A percentile compares a stretch with the other conserved stretches of the same genome.
These are phyloP conservation scores for Lipomyces oligophaga DNA, from an alignment of 805 yeast genomes.

Conservation along the genomic window DNA sequence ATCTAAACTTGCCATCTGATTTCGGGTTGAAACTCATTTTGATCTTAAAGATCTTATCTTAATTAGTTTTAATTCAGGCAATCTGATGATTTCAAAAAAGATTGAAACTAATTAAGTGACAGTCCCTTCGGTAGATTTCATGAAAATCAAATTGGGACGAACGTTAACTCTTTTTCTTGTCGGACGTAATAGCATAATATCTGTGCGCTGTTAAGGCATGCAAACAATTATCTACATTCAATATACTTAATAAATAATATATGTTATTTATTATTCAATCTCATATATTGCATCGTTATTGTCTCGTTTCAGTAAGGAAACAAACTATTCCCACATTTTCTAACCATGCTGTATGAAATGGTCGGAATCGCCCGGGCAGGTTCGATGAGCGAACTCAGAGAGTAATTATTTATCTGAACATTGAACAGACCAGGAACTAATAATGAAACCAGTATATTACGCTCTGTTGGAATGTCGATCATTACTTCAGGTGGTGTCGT, in stretches of 20 bases:
- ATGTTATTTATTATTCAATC: too few relatives aligned
- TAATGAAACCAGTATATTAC: slow-evolving; percentile 38
- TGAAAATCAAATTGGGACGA: too few relatives aligned
- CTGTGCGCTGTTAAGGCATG: too few relatives aligned
- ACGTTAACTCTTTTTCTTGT: too few relatives aligned
- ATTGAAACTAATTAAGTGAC: not conserved
- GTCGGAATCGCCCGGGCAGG: slow-evolving; percentile 84
- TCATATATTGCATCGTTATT: too few relatives aligned
- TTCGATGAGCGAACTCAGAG: slow-evolving; percentile 60
- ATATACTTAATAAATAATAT: too few relatives aligned
- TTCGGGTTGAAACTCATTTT: slow-evolving; percentile 22
- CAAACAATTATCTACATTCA: too few relatives aligned
- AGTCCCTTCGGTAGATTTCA: too few relatives aligned
- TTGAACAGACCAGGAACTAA: not conserved
- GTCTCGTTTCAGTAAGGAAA: too few relatives aligned
- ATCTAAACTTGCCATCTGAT: slow-evolving; percentile 14
- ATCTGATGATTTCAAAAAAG: not conserved
- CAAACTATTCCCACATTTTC: too few relatives aligned
- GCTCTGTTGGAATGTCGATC: slow-evolving; percentile 76
- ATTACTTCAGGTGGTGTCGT: slow-evolving; percentile 92
- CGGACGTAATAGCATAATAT: too few relatives aligned
- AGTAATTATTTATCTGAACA: slow-evolving; percentile 31
- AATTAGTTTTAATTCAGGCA: not conserved
- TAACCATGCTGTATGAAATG: slow-evolving; percentile 72
- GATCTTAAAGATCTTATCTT: not conserved